Base-by-base conservation (phyloP, 345 rosid species). In the Geranium rotundifolium region DNA sequence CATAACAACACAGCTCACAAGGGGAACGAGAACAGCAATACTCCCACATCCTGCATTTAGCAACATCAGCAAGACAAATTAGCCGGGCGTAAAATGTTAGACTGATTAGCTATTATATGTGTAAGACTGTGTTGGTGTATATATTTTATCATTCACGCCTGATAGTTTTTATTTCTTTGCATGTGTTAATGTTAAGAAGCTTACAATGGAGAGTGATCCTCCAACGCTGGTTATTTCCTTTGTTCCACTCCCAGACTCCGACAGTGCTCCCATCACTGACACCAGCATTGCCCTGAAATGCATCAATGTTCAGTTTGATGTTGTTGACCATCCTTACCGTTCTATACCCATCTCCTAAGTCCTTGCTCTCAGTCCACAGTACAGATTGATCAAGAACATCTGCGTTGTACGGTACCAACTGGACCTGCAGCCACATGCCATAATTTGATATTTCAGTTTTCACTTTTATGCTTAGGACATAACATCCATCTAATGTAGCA, bases 211-310 rank as follows among this genome's bases (percentile, higher is more conserved):
- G 88, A 39, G 49, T 63, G 50, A 86, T 84, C 86, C 77, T 93
- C 99, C 99, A 93, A 10, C 57, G 80, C 80, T 93, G 96, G 78
- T 88, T 90, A 13, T 85, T 90, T 58, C 97, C 97, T 59, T 82
- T 77, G 76, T 80, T 81, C 96, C 99, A 90, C 58, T 80, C 59
- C 90, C 90, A 86, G 56, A 93, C 90, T 61, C 82, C 91, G 17
- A 90, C 73, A 17, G 62, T 67, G 12, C 91, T 85, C 52, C 96
- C 97, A 68, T 88, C 82, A 68, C 65, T 86, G 49, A 93, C 79
- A 4, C 90, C 97, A 15, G 96, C 96, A 31, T 84, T 90, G 27
- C 88, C 96, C 52, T 90, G 88, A 74, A 78, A 85, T 23, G 90
- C 99, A 79, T 92, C 97, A 63, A 87, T 63, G 69, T 80, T 83